Evolutionary conservation across 164 flowering plant genomes (phyloP).

Genomic region (Liquidambar formosana): DNA sequence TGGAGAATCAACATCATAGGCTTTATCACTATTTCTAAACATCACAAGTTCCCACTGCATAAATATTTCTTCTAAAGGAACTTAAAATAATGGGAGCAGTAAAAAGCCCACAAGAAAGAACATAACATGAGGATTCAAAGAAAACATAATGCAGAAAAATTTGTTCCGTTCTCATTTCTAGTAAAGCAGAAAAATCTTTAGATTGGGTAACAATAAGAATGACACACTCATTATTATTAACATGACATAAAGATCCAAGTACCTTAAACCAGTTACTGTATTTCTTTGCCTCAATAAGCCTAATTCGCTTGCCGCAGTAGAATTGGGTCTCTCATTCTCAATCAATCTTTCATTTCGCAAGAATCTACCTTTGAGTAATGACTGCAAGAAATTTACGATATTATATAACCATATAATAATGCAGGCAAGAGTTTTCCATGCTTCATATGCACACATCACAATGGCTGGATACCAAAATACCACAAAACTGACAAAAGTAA

Average conservation of each 20-base stretch:
- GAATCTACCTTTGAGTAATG: conserved; percentile 82
- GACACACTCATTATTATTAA: neutral
- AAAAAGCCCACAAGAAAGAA: neutral
- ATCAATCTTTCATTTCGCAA: conserved; percentile 55
- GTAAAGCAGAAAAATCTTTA: neutral
- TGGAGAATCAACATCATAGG: neutral
- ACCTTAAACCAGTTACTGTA: conserved; percentile 92
- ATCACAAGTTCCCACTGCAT: neutral
- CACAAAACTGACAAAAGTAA: neutral
- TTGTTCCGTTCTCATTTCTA: neutral
- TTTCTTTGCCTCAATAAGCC: conserved; percentile 77
- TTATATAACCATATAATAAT: neutral
- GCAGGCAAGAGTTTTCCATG: neutral
- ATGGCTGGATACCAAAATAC: neutral
- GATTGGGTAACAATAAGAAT: neutral
- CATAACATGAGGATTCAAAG: neutral
- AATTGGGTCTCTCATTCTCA: conserved; percentile 62
- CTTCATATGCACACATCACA: neutral
- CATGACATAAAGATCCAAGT: conserved; percentile 2
- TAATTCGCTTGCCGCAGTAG: conserved; percentile 74
- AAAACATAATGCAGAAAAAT: neutral
- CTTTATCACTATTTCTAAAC: neutral
- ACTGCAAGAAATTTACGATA: conserved; percentile 41
- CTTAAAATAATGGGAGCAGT: neutral
- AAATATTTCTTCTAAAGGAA: neutral